A percentile compares a stretch with the other conserved stretches of the same genome.
These are phyloP conservation scores for Rauvolfia tetraphylla DNA, from an alignment of 257 asterid species.

Conservation along the genomic window DNA sequence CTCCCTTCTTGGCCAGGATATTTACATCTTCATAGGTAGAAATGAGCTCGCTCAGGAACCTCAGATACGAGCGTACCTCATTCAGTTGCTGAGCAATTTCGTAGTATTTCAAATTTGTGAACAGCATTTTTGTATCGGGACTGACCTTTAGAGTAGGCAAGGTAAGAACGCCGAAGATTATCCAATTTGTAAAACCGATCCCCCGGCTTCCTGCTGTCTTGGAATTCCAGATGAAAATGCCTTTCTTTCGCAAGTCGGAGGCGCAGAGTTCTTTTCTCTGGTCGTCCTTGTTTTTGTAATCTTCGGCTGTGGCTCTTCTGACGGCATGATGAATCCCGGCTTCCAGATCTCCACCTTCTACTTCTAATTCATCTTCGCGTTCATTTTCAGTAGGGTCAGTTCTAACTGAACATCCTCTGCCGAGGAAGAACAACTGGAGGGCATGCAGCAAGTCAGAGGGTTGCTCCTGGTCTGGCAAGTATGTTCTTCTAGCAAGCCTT, in stretches of 20 bases:
- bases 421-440: constrained; percentile 17
- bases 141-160: constrained; percentile 18
- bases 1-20: constrained; percentile 2
- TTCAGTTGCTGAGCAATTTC: constrained; percentile 17
- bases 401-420: background rate
- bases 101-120: constrained; percentile 9
- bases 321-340: background rate
- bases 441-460: constrained; percentile 28
- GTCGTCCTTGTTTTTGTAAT: background rate
- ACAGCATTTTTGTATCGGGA: constrained; percentile 6
- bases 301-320: too few species aligned
- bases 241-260: constrained; percentile 13
- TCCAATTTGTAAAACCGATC: constrained; percentile 10
- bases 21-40: constrained; percentile 18
- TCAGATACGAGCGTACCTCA: constrained; percentile 18
- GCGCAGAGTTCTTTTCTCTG: constrained; percentile 3
- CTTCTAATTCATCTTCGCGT: background rate
- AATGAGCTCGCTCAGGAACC: constrained; percentile 24
- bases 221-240: constrained; percentile 2
- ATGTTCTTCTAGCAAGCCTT: background rate
- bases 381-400: background rate
- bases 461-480: background rate
- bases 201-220: constrained; percentile 11
- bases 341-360: constrained; percentile 1
- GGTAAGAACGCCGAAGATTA: background rate